These are phyloP conservation scores for Cryphonectria carpinicola DNA, from an alignment of 2,329 filamentous ascomycete genomes.

Conservation along the genomic window DNA sequence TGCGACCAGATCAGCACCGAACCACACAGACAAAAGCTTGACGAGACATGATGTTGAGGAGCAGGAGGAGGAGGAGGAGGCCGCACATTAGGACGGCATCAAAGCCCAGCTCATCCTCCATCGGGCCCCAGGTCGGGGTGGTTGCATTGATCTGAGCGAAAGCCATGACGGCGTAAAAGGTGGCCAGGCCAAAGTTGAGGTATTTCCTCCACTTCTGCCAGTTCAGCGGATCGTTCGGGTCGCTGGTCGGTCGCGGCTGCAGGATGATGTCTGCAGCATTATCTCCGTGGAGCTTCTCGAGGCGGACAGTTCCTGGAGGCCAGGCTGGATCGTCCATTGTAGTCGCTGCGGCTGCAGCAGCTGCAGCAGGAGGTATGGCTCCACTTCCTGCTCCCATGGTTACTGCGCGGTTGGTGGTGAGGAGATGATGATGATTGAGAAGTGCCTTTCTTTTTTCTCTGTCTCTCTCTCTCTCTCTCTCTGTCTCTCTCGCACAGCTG, in stretches of 20 bases:
- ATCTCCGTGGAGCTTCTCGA: slow-evolving; percentile 20
- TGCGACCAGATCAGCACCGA: background rate
- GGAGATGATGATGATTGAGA: background rate
- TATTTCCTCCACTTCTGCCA: slow-evolving; percentile 30
- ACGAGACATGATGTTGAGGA: background rate
- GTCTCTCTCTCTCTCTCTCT: background rate
- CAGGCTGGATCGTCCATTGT: slow-evolving; percentile 23
- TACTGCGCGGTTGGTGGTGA: slow-evolving; percentile 5
- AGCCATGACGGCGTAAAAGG: slow-evolving; percentile 29
- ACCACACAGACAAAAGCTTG: background rate
- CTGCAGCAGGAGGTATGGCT: background rate
- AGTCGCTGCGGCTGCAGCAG: background rate
- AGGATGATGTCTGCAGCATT: slow-evolving; percentile 25
- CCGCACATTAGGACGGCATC: slow-evolving; percentile 30
- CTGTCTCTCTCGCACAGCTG: background rate
- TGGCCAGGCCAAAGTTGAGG: slow-evolving; percentile 28
- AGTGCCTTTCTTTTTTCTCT: background rate
- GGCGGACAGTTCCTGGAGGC: slow-evolving; percentile 28
- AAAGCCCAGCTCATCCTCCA: slow-evolving; percentile 45
- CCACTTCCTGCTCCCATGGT: slow-evolving; percentile 7
- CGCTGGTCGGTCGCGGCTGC: slow-evolving; percentile 24
- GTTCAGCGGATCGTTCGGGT: slow-evolving; percentile 27
- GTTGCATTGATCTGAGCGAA: slow-evolving; percentile 28
- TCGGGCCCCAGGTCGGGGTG: slow-evolving; percentile 42
- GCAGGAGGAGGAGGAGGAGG: slow-evolving; percentile 29